Evolutionary conservation across 164 flowering plant genomes (phyloP).

Genomic region (Annona squamosa): DNA sequence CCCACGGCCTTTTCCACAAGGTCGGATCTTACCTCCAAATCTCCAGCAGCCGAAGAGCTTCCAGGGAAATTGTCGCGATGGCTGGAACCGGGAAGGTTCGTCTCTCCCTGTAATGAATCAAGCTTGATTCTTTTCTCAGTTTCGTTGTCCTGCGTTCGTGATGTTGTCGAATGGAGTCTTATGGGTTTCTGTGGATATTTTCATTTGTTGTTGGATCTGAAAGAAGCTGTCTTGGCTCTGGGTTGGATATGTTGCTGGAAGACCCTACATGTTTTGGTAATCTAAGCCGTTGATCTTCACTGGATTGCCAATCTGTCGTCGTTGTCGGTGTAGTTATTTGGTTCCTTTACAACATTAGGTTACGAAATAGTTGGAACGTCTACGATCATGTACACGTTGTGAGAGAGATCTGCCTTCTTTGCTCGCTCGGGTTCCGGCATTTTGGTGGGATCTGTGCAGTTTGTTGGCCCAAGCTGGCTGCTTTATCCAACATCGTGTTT

Average conservation of each 20-base stretch:
- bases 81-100: slow-evolving; percentile 79
- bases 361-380: background rate
- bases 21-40: slow-evolving; percentile 34
- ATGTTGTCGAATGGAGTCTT: background rate
- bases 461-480: background rate
- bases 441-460: background rate
- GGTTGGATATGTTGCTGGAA: no score
- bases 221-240: background rate
- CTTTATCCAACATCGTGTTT: background rate
- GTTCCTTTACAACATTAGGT: background rate
- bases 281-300: background rate
- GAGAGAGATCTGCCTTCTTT: background rate
- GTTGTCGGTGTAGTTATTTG: no score
- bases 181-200: background rate
- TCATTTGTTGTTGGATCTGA: background rate
- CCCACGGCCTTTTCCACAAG: slow-evolving; percentile 31
- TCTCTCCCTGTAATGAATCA: background rate
- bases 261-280: background rate
- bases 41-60: slow-evolving; percentile 27
- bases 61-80: slow-evolving; percentile 60
- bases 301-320: background rate
- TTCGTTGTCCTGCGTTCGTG: background rate
- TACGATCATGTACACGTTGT: background rate
- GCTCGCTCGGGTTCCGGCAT: background rate
- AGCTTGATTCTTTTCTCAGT: background rate